Conservation (phyloP, 805 yeast species). For the Debaryomyces hansenii region DNA sequence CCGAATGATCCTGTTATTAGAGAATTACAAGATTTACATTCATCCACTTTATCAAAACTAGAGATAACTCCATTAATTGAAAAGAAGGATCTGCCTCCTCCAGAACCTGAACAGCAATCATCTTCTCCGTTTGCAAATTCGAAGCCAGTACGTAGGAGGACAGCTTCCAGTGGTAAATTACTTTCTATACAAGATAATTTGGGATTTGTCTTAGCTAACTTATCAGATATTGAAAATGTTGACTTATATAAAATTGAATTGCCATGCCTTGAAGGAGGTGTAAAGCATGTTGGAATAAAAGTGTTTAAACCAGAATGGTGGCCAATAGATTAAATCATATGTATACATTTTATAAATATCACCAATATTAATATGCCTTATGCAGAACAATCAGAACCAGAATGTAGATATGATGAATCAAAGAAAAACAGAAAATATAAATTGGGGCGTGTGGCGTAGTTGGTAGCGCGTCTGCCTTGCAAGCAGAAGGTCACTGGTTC, state of each 20-base stretch:
- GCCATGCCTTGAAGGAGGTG: conserved; percentile 19
- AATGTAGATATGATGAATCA: neutral
- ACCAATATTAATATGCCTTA: neutral
- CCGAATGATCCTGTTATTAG: conserved; percentile 17
- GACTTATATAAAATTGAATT: conserved; percentile 29
- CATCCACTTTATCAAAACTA: conserved; percentile 12
- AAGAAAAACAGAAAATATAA: neutral
- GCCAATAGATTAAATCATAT: conserved; percentile 40
- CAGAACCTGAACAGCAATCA: conserved; percentile 4
- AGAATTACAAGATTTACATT: conserved; percentile 12
- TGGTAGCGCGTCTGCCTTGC: conserved; percentile 80
- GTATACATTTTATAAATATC: neutral
- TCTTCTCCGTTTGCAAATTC: conserved; percentile 43
- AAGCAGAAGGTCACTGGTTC: conserved; percentile 74
- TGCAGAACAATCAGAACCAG: too few species aligned
- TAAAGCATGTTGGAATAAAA: conserved; percentile 41
- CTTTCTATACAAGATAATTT: conserved; percentile 54
- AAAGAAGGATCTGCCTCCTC: conserved; percentile 8
- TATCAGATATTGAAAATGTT: conserved; percentile 47
- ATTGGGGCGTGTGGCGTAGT: conserved; percentile 71
- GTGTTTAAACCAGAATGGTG: conserved; percentile 74
- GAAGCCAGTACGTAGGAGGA: conserved; percentile 30
- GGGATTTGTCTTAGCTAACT: conserved; percentile 64
- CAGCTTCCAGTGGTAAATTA: conserved; percentile 57
- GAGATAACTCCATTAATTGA: conserved; percentile 21